A percentile compares a stretch with the other conserved stretches of the same genome.
phyloP scores from a whole-genome alignment of 495 filamentous ascomycete species.

The Penicillium dipodomyicola region DNA sequence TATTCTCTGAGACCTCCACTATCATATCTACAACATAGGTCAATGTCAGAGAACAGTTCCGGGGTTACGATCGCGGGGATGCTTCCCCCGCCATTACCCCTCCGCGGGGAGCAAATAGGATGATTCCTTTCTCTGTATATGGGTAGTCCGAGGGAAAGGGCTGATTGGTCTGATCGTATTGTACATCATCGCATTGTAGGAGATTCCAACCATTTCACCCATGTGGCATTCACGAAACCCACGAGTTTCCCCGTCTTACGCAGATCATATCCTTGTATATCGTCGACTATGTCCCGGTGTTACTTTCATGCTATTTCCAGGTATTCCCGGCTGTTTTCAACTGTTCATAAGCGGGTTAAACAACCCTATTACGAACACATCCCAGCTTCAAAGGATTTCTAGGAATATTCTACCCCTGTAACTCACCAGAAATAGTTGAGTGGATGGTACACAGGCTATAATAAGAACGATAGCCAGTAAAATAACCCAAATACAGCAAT shows the following conservation, averaged over 20 bases:
- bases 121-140: neutral
- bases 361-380: neutral
- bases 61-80: neutral
- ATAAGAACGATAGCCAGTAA: too few species aligned
- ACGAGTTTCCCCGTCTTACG: neutral
- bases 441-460: neutral
- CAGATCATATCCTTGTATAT: conserved; percentile 1
- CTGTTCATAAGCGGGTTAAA: neutral
- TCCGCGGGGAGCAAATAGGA: conserved; percentile 1
- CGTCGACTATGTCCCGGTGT: neutral
- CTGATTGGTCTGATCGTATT: neutral
- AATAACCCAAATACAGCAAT: too few species aligned
- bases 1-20: neutral
- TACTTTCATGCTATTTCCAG: neutral
- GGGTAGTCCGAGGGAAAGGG: neutral
- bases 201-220: neutral
- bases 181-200: too few species aligned
- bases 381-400: neutral
- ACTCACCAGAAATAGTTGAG: neutral
- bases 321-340: neutral
- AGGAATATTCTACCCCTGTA: neutral
- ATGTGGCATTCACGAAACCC: neutral
- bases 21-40: neutral
- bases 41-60: neutral
- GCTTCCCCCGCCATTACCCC: neutral